Evolutionary conservation across 2,329 filamentous ascomycete species (phyloP).

Genomic region (Trichophyton mentagrophytes): DNA sequence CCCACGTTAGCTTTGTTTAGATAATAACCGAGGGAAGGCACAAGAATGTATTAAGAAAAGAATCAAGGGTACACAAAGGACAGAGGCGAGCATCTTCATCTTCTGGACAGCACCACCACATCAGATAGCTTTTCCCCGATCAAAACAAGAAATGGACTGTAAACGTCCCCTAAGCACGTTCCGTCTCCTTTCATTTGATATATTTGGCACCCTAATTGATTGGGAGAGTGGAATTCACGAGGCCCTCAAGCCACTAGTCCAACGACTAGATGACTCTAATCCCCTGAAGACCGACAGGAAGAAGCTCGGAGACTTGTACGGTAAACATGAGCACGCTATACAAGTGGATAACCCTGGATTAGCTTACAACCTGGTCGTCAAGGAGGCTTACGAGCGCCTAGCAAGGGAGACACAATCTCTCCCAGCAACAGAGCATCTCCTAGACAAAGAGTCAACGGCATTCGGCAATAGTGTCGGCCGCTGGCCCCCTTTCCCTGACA

Average conservation of each 20-base stretch:
- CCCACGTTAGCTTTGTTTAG: not conserved
- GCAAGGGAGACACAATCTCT: constrained; percentile 19
- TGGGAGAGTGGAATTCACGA: constrained; percentile 56
- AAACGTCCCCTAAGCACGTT: constrained; percentile 24
- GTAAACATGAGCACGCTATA: constrained; percentile 37
- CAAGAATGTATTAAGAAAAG: not conserved
- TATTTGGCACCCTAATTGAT: constrained; percentile 68
- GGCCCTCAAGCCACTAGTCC: constrained; percentile 36
- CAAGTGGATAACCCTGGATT: constrained; percentile 44
- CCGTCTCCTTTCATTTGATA: constrained; percentile 56
- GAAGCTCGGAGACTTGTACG: constrained; percentile 34
- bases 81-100: not conserved
- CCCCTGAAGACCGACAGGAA: constrained; percentile 26
- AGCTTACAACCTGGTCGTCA: constrained; percentile 49
- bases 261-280: constrained; percentile 31
- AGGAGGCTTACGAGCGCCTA: constrained; percentile 30
- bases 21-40: not conserved
- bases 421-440: constrained; percentile 9
- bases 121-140: not conserved
- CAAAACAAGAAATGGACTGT: not conserved
- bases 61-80: not conserved
- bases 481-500: constrained; percentile 48
- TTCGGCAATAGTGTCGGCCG: constrained; percentile 39
- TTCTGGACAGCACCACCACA: not conserved
- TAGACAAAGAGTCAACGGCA: constrained; percentile 26